Conservation (phyloP, 2,329 filamentous ascomycete species). For the Akanthomyces lecanii region DNA sequence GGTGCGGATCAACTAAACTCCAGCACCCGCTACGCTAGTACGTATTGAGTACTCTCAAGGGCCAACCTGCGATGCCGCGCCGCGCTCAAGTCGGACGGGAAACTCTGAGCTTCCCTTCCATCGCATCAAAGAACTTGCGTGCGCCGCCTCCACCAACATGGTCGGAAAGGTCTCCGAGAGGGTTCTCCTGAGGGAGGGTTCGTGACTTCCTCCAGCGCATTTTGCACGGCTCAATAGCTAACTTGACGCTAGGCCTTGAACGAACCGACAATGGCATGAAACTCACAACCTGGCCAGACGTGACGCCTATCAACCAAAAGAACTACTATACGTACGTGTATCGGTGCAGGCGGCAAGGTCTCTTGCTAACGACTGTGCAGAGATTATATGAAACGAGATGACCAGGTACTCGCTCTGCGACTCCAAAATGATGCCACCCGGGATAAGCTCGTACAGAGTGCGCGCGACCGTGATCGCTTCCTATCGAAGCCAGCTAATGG, state of each 20-base stretch:
- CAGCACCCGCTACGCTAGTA: neutral
- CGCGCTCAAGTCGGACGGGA: neutral
- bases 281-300: conserved; percentile 87
- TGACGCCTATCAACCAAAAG: conserved; percentile 95
- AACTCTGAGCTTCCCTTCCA: neutral
- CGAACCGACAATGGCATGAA: conserved; percentile 98
- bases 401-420: conserved; percentile 86
- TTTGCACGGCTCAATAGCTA: neutral
- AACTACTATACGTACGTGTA: conserved; percentile 88
- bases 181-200: conserved; percentile 60
- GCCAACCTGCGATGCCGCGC: neutral
- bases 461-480: conserved; percentile 82
- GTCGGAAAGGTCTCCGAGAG: conserved; percentile 63
- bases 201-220: conserved; percentile 22
- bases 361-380: conserved; percentile 41
- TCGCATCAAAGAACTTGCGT: neutral
- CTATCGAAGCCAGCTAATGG: conserved; percentile 70
- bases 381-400: conserved; percentile 97
- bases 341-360: neutral
- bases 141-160: conserved; percentile 36
- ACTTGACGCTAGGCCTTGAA: conserved; percentile 65
- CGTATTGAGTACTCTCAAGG: neutral
- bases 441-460: conserved; percentile 77
- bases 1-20: conserved; percentile 12
- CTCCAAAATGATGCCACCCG: conserved; percentile 83